These are phyloP conservation scores for Trichoderma sp. DNA, from an alignment of 2,329 filamentous ascomycete species.

Conservation along the genomic window DNA sequence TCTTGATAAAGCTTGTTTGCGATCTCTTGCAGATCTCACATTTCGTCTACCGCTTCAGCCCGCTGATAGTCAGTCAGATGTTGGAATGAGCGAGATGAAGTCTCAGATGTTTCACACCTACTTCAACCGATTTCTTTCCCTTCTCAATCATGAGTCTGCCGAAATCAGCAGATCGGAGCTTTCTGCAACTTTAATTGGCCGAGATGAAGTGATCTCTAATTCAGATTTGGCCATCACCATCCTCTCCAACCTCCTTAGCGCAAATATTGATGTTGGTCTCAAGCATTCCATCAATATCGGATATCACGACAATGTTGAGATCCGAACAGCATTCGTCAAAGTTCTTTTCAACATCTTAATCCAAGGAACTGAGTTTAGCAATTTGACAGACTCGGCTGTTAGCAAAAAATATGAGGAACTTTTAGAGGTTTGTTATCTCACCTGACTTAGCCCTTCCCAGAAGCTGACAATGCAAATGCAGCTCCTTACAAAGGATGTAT, in stretches of 20 bases:
- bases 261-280: constrained; percentile 68
- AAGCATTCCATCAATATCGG: constrained; percentile 69
- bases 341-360: constrained; percentile 68
- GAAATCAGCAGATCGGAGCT: constrained; percentile 37
- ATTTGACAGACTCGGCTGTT: constrained; percentile 62
- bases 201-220: constrained; percentile 54
- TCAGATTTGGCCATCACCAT: constrained; percentile 65
- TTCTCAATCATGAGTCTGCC: constrained; percentile 57
- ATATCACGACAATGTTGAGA: constrained; percentile 68
- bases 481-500: constrained; percentile 61
- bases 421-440: constrained; percentile 42
- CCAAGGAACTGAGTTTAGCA: constrained; percentile 70
- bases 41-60: constrained; percentile 65
- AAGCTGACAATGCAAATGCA: constrained; percentile 28
- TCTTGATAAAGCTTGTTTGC: constrained; percentile 63
- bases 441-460: background rate
- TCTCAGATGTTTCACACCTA: constrained; percentile 70
- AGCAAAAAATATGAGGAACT: constrained; percentile 67
- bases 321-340: constrained; percentile 66
- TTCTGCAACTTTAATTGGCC: constrained; percentile 35
- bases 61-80: constrained; percentile 62
- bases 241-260: constrained; percentile 65
- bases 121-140: constrained; percentile 65
- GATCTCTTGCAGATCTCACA: constrained; percentile 62
- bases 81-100: constrained; percentile 64